Conservation (phyloP, 176 grass and related monocot species). For the Cenchrus americanus region DNA sequence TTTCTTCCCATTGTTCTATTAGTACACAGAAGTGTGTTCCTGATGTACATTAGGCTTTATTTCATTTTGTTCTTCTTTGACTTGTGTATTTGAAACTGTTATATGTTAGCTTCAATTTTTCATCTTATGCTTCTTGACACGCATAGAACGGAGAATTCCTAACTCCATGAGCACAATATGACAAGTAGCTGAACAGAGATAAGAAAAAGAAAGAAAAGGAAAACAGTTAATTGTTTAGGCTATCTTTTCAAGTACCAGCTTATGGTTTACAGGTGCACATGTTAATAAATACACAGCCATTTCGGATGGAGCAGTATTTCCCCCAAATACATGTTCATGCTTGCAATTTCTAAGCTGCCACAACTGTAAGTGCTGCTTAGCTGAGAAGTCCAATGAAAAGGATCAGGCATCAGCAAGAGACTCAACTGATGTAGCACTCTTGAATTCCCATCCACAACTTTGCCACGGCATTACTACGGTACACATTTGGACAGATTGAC, state of each 20-base stretch:
- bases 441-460: neutral
- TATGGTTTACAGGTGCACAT: neutral
- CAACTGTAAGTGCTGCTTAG: neutral
- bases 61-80: constrained; percentile 17
- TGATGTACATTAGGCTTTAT: constrained; percentile 38
- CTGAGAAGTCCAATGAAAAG: neutral
- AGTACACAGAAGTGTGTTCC: constrained; percentile 18
- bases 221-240: neutral
- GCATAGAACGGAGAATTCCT: neutral
- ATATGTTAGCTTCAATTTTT: constrained; percentile 1
- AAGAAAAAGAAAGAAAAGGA: neutral
- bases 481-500: neutral
- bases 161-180: neutral
- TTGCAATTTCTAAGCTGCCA: neutral
- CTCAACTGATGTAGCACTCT: neutral
- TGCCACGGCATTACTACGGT: neutral
- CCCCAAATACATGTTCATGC: neutral
- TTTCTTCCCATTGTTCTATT: constrained; percentile 33
- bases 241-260: neutral
- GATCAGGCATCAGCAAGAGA: neutral
- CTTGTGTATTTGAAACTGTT: neutral
- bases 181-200: neutral
- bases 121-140: constrained; percentile 13
- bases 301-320: neutral
- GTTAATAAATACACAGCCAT: neutral